Evolutionary conservation across 148 eudicot species (phyloP), one percentile per base, ranked within the genome.

Genomic region (Camellia japonica): DNA sequence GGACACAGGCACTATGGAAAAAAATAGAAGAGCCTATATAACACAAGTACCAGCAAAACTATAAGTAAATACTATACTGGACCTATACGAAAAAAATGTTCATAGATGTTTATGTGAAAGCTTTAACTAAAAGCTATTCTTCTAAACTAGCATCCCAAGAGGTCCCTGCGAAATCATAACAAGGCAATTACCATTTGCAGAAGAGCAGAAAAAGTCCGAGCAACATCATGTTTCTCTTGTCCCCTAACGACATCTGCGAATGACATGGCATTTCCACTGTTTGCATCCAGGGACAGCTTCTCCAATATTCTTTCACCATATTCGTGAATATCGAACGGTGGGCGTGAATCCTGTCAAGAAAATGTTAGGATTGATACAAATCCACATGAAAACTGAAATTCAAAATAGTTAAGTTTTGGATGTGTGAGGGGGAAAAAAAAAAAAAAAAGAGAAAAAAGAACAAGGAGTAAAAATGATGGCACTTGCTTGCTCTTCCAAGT

Each of bases 141-240:
- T 68, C 14, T 20, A 80, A 75, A 3, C 16, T 20, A 59, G 46
- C 3, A 60, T 52, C 77, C 68, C 1, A 71, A 30, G 18, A 43
- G 62, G 7, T 19, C 30, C 44, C 58, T 49, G 7, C 61, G 15
- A 49, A 52, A 23, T 13, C 49, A 7, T 51, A 63, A 7, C 10
- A 43, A 41, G 63, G 52, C 6, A 20, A 70, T 89, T 89, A 92
- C 98, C 93, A 96, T 80, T 83, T 96, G 97, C 69, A 96, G 87
- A 71, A 96, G 91, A 59, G 99, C 97, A 81, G 99, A 91, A 83
- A 96, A 96, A 0, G 91, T 87, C 59, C 98, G 92, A 71, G 98
- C 99, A 84, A 96, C 82, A 58, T 93, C 93, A 38, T 92, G 97
- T 86, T 95, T 93, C 78, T 86, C 87, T 85, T 88, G 90, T 23